A percentile compares a stretch with the other conserved stretches of the same genome.
Evolutionary conservation across 345 rosid species (phyloP).

Genomic region (Rhizophora mangle): DNA sequence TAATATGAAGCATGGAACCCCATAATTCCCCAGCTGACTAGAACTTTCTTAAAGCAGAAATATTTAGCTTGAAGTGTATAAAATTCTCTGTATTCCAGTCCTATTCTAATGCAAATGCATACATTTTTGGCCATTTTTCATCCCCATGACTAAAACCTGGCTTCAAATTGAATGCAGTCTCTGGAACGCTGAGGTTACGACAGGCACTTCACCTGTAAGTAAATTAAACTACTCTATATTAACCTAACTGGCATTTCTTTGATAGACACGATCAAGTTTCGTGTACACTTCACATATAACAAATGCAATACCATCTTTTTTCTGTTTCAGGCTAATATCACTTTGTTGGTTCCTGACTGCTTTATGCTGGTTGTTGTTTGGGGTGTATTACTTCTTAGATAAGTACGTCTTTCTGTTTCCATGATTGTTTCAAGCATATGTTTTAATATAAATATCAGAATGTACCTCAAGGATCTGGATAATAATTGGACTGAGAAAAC

Average conservation of each 20-base stretch:
- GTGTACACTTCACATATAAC: not conserved
- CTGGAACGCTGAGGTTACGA: constrained; percentile 42
- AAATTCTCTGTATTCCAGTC: no score
- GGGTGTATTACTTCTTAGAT: constrained; percentile 52
- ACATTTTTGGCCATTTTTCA: not conserved
- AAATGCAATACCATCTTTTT: not conserved
- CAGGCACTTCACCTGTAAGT: constrained; percentile 42
- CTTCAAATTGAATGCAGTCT: constrained; percentile 37
- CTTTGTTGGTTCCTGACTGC: constrained; percentile 60
- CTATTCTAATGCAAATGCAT: not conserved
- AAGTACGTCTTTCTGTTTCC: constrained; percentile 32
- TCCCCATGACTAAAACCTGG: not conserved
- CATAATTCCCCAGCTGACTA: not conserved
- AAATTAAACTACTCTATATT: not conserved
- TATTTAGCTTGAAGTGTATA: not conserved
- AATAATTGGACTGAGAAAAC: not conserved
- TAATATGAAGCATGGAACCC: not conserved
- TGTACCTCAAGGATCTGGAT: not conserved
- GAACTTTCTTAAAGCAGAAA: not conserved
- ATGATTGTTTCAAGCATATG: not conserved
- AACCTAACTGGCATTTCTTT: not conserved
- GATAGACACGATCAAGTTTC: not conserved
- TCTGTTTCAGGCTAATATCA: constrained; percentile 44
- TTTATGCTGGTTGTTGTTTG: constrained; percentile 60
- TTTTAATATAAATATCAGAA: not conserved